Percentiles rank a stretch among this genome's conserved stretches.
phyloP scores from a whole-genome alignment of 2,329 filamentous ascomycete species.

The Allantophomopsis lycopodina region DNA sequence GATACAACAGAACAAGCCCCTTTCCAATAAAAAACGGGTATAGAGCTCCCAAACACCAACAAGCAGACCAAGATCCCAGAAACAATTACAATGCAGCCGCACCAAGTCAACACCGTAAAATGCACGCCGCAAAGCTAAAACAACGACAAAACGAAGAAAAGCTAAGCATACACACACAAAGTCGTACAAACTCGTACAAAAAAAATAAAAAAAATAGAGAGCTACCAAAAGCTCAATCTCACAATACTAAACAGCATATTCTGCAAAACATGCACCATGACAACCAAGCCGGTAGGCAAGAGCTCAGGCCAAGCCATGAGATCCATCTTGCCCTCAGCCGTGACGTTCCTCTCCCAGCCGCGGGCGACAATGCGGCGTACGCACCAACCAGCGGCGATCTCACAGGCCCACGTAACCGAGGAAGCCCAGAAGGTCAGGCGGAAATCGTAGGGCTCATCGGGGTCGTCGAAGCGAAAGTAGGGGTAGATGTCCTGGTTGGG shows the following conservation, averaged over 20 bases:
- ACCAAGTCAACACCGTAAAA: no score
- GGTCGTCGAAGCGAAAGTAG: constrained; percentile 50
- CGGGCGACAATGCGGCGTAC: constrained; percentile 43
- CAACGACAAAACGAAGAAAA: no score
- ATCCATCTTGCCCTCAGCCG: constrained; percentile 49
- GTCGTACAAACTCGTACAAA: no score
- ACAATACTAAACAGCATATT: constrained; percentile 63
- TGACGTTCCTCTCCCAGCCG: constrained; percentile 47
- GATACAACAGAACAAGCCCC: no score
- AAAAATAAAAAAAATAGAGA: no score
- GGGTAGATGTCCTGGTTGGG: constrained; percentile 55
- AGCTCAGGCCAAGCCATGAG: constrained; percentile 54
- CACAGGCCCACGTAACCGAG: constrained; percentile 51
- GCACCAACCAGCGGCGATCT: constrained; percentile 45
- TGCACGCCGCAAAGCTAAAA: no score
- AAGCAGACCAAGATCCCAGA: no score
- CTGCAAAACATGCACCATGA: constrained; percentile 55
- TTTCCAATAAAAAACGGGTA: no score
- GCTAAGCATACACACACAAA: no score
- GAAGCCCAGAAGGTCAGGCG: constrained; percentile 49
- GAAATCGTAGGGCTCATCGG: constrained; percentile 39
- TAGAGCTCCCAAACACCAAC: no score
- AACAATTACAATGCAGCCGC: no score
- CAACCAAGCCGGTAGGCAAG: constrained; percentile 49
- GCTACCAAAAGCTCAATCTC: constrained; percentile 38